These are phyloP conservation scores for Microdochium paspali DNA, from an alignment of 2,329 filamentous ascomycete species.

Conservation along the genomic window DNA sequence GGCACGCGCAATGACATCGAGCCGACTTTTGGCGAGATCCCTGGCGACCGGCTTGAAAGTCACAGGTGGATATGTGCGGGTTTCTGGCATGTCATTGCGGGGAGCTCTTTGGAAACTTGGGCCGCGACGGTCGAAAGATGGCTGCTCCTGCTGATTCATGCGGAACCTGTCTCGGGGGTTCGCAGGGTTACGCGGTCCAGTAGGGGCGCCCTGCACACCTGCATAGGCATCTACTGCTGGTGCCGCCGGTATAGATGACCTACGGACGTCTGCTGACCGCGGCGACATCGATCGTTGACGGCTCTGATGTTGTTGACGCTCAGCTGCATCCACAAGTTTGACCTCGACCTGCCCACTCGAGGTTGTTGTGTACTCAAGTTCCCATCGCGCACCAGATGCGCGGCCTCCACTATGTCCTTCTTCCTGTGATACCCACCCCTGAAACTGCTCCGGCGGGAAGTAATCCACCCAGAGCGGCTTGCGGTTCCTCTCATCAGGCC, in stretches of 20 bases:
- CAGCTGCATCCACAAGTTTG: constrained; percentile 37
- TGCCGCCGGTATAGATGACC: constrained; percentile 17
- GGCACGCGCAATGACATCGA: constrained; percentile 44
- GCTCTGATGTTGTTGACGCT: neutral
- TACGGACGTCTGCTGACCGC: constrained; percentile 7
- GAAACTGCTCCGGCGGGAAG: constrained; percentile 65
- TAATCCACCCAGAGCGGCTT: constrained; percentile 87
- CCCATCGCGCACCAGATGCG: constrained; percentile 47
- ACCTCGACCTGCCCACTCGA: constrained; percentile 46
- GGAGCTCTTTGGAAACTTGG: constrained; percentile 9
- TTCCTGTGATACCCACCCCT: constrained; percentile 67
- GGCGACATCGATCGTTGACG: neutral
- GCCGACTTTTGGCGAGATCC: constrained; percentile 53
- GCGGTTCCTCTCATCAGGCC: constrained; percentile 79
- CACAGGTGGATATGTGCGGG: constrained; percentile 31
- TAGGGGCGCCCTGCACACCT: constrained; percentile 22
- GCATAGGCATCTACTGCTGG: constrained; percentile 13
- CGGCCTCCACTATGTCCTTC: constrained; percentile 34
- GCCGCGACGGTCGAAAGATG: constrained; percentile 7
- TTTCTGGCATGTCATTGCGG: constrained; percentile 16
- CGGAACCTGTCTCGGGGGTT: constrained; percentile 8
- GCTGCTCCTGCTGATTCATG: constrained; percentile 22
- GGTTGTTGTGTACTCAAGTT: constrained; percentile 59
- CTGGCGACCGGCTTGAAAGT: constrained; percentile 49
- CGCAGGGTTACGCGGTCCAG: constrained; percentile 19